These are phyloP conservation scores for Talaromyces sp. DNA, from an alignment of 2,329 filamentous ascomycete species.

Conservation along the genomic window DNA sequence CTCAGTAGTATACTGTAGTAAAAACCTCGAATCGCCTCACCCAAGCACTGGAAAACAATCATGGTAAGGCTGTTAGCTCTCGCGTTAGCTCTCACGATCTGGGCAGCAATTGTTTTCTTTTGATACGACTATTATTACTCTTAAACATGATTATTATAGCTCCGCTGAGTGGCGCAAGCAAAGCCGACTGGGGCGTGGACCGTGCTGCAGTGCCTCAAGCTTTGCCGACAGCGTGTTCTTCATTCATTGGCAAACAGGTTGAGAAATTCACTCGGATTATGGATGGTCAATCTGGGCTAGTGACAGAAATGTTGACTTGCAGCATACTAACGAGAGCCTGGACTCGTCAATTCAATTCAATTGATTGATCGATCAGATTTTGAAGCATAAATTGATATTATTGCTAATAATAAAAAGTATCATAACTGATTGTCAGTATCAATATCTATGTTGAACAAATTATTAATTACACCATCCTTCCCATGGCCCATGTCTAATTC, in stretches of 20 bases:
- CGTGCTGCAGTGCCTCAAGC: neutral
- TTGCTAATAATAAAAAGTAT: neutral
- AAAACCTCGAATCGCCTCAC: no score
- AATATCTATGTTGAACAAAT: neutral
- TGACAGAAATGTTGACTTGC: no score
- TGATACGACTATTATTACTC: neutral
- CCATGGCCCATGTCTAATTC: neutral
- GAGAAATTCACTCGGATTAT: neutral
- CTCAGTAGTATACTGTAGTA: neutral
- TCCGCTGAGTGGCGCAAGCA: neutral
- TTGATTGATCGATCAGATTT: neutral
- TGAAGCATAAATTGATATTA: no score
- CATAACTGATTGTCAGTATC: no score
- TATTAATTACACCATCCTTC: neutral
- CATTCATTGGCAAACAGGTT: constrained; percentile 5
- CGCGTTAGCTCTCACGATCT: neutral
- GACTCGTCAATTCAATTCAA: neutral
- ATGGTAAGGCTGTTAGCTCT: neutral
- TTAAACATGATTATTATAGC: neutral
- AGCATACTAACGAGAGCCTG: neutral
- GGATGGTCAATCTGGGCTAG: neutral
- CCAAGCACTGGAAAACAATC: no score
- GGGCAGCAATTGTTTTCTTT: neutral
- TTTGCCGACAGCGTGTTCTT: neutral
- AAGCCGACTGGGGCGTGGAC: neutral